Base-by-base conservation (phyloP, 129 eudicot genomes). In the Artemisia annua region DNA sequence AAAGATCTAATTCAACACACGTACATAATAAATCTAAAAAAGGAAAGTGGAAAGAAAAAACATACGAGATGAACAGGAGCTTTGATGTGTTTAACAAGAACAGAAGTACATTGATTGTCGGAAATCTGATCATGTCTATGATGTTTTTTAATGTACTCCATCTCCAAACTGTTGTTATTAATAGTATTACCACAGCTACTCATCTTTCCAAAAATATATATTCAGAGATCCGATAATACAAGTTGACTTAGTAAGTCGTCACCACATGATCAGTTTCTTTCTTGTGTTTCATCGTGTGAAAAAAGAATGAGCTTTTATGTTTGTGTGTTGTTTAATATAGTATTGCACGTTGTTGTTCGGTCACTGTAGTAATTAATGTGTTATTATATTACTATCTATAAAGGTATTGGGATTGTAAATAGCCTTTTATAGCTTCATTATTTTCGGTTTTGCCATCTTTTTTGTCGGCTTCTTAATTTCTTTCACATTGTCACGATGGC, bases 61-160 rank as follows among this genome's bases (percentile, higher is more conserved):
- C 82, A 69, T 62, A 91, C 97, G 8, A 88, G 85, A 51, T 89
- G 90, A 57, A 88, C 82, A 26, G 96, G 97, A 62, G 96, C 96
- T 78, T 83, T 91, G 90, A 91, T 87, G 79, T 84, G 96, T 66
- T 91, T 91, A 68, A 83, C 88, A 57, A 93, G 89, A 46, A 83
- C 80, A 0, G 98, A 93, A 19, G 82, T 74, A 67, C 98, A 87
- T 92, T 93, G 98, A 8, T 87, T 84, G 35, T 86, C 97, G 70
- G 83, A 66, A 35, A 87, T 72, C 65, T 39, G 9, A 39, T 89
- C 91, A 10, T 87, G 96, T 77, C 81, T 84, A 78, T 93, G 98
- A 66, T 89, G 87, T 76, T 79, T 89, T 49, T 79, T 78, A 69
- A 92, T 83, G 75, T 71, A 83, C 72, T 82, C 88, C 44, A 39